Conservation (phyloP, 768 basidiomycete species). For the Coprinopsis strossmayeri region DNA sequence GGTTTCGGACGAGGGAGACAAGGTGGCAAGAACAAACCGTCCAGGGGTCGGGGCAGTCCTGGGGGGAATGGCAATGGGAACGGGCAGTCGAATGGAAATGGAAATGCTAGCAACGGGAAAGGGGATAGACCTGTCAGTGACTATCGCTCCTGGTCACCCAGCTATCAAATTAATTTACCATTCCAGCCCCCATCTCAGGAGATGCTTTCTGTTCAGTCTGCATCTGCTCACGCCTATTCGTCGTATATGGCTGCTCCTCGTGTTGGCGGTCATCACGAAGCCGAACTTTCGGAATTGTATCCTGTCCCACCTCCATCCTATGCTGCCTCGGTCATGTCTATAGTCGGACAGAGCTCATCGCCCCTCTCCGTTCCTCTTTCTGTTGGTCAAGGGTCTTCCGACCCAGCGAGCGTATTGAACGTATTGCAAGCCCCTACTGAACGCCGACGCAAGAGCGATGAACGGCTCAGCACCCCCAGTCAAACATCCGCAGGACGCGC, state of each 20-base stretch:
- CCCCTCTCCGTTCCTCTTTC: slow-evolving; percentile 23
- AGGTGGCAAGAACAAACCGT: slow-evolving; percentile 16
- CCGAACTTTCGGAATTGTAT: slow-evolving; percentile 6
- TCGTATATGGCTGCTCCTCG: slow-evolving; percentile 4
- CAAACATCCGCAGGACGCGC: no score
- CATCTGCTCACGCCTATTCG: slow-evolving; percentile 1
- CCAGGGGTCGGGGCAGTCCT: no score
- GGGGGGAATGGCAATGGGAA: not conserved
- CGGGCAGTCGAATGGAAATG: not conserved
- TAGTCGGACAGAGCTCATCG: slow-evolving; percentile 11
- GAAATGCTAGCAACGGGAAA: slow-evolving; percentile 26
- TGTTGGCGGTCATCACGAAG: not conserved
- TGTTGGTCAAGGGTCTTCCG: slow-evolving; percentile 16
- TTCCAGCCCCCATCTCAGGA: slow-evolving; percentile 19
- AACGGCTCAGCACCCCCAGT: not conserved
- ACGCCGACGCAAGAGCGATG: slow-evolving; percentile 10
- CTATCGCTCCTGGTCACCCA: slow-evolving; percentile 27
- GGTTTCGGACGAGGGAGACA: slow-evolving; percentile 8
- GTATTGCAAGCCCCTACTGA: slow-evolving; percentile 9
- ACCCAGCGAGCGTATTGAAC: slow-evolving; percentile 5
- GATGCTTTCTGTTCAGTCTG: not conserved
- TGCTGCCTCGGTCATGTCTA: slow-evolving; percentile 19
- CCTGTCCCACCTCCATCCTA: slow-evolving; percentile 24
- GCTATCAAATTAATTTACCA: slow-evolving; percentile 28
- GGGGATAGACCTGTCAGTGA: slow-evolving; percentile 25